Percentiles rank a stretch among this genome's conserved stretches.
phyloP scores from a whole-genome alignment of 768 basidiomycete species.

The Boletus rubroflammeus region DNA sequence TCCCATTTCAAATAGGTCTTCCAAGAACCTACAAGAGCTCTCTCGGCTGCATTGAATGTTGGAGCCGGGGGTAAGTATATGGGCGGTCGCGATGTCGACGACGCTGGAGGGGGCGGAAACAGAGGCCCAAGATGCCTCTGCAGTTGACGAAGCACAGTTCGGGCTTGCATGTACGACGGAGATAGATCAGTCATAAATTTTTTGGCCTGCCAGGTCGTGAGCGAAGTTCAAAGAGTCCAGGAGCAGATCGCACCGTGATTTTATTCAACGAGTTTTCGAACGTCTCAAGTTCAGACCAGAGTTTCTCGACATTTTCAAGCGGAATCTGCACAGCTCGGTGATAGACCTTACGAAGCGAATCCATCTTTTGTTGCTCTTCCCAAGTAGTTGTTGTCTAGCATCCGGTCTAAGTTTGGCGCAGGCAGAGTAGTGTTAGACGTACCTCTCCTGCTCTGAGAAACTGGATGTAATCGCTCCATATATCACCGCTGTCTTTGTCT shows the following conservation, averaged over 20 bases:
- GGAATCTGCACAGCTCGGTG: constrained; percentile 94
- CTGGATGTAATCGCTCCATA: constrained; percentile 93
- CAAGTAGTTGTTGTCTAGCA: constrained; percentile 72
- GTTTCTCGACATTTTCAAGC: constrained; percentile 83
- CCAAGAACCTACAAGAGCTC: constrained; percentile 80
- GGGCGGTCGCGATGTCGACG: constrained; percentile 37
- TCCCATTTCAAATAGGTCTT: constrained; percentile 94
- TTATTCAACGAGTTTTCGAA: constrained; percentile 89
- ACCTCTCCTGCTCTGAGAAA: constrained; percentile 82
- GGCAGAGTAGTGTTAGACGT: constrained; percentile 23
- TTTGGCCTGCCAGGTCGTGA: constrained; percentile 60
- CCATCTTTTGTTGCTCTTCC: constrained; percentile 97
- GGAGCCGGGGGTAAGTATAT: constrained; percentile 69
- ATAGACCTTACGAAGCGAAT: constrained; percentile 85
- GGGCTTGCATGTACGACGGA: constrained; percentile 92
- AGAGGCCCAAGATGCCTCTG: constrained; percentile 64
- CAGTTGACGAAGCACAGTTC: constrained; percentile 81
- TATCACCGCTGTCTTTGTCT: constrained; percentile 87
- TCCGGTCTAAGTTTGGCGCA: constrained; percentile 4
- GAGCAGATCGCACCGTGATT: constrained; percentile 56
- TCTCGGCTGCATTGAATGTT: constrained; percentile 68
- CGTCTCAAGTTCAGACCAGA: constrained; percentile 92
- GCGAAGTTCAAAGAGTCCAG: not conserved
- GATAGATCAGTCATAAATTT: constrained; percentile 94
- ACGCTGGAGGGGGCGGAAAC: constrained; percentile 47